Base-by-base conservation (phyloP, 805 yeast species). In the Dipodascus albidus region DNA sequence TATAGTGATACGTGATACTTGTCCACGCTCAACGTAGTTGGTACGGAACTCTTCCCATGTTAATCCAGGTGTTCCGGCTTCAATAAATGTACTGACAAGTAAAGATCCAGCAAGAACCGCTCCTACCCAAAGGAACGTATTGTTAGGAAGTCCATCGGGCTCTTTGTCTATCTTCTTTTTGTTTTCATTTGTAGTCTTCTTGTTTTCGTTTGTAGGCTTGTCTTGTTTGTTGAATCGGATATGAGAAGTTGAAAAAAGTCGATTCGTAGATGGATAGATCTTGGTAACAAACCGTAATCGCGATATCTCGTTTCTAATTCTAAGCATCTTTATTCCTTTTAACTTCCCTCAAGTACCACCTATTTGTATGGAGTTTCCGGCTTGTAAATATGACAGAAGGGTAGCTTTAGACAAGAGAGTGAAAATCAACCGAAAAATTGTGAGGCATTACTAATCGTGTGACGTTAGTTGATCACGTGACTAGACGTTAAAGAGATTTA, bases 41-140 rank as follows among this genome's bases (percentile, higher is more conserved):
- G 82, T 73, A 47, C 87, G 78, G 71, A 93, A 91, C 64, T 91
- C 96, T 71, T 93, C 98, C 84, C 89, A 93, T 1, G 96, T 82
- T 55, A 91, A 74, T 63, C 87, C 89, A 27, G 50, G 20, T n/a
- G 51, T 23, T 20, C 19, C n/a, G 19, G 47, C 50, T 23, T 49
- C 31, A 31, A 49, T 27, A 14, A 19, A 17, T 48, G 53, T 50
- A 47, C 52, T 31, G 23, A 23, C 24, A 9, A 24, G 23, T 24
- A 38, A 20, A 27, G 47, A n/a, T 51, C 49, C 24, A 21, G 50
- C 50, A 24, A 42, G 19, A 4, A 50, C 55, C 47, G 42, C 50
- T 53, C 23, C 50, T 23, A 24, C 27, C 52, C 31, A 27, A 53
- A 56, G 51, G 54, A 49, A 53, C 8, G 23, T 49, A 19, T 38